Evolutionary conservation across 208 protist genomes (phyloP).

Genomic region (Borovskyia barvae): DNA sequence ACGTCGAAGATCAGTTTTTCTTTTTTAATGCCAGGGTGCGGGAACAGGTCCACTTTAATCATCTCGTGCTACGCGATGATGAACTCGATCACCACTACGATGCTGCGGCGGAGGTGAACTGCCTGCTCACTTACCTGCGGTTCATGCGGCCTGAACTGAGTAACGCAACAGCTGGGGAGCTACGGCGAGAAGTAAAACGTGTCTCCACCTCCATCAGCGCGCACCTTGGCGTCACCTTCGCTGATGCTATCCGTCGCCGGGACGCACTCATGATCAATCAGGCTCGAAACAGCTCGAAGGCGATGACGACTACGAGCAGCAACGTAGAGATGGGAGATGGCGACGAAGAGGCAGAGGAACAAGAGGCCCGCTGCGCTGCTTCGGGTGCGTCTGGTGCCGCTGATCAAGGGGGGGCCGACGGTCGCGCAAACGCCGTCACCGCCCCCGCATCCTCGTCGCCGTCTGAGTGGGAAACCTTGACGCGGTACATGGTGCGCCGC

Average conservation of each 20-base stretch:
- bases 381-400: background rate
- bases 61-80: constrained; percentile 51
- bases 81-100: constrained; percentile 95
- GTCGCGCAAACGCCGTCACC: background rate
- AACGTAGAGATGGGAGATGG: constrained; percentile 30
- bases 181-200: constrained; percentile 55
- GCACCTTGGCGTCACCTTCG: constrained; percentile 67
- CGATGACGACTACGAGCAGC: constrained; percentile 9
- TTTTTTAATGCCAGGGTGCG: constrained; percentile 93
- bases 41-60: constrained; percentile 91
- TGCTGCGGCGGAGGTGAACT: constrained; percentile 88
- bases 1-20: constrained; percentile 93
- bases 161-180: constrained; percentile 20
- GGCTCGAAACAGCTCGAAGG: constrained; percentile 23
- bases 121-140: constrained; percentile 68
- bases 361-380: background rate
- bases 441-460: background rate
- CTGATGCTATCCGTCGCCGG: constrained; percentile 67
- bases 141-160: constrained; percentile 63
- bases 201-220: constrained; percentile 64
- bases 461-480: constrained; percentile 47
- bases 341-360: constrained; percentile 15
- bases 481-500: constrained; percentile 41
- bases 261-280: constrained; percentile 81
- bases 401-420: background rate